phyloP scores from a whole-genome alignment of 805 yeast species.

The Brettanomyces nanus region DNA sequence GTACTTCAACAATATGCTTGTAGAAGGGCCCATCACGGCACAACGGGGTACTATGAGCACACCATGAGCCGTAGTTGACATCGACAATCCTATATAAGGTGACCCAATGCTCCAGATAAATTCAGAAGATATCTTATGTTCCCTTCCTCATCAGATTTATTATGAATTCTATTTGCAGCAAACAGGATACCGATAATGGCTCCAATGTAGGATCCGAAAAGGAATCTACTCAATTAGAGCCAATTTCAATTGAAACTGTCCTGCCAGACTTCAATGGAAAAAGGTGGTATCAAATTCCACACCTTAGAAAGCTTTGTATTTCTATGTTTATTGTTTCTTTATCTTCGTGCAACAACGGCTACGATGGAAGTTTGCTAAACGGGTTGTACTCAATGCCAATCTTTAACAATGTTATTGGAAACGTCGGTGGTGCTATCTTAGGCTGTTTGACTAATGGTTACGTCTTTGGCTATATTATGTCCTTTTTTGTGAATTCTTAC shows the following conservation, averaged over 20 bases:
- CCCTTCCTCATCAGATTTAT: too few species aligned
- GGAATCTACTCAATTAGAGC: neutral
- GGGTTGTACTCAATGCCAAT: conserved; percentile 37
- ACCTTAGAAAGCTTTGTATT: conserved; percentile 1
- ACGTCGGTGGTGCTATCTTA: conserved; percentile 31
- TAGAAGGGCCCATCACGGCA: too few species aligned
- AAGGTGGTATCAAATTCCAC: conserved; percentile 2
- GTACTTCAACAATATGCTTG: too few species aligned
- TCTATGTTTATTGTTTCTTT: conserved; percentile 4
- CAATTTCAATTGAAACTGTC: neutral
- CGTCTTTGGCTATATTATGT: conserved; percentile 28
- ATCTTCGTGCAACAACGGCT: conserved; percentile 23
- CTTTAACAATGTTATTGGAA: conserved; percentile 34
- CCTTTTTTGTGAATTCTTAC: conserved; percentile 1
- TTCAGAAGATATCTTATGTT: too few species aligned
- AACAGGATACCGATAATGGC: neutral
- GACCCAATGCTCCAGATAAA: neutral
- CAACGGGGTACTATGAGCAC: too few species aligned
- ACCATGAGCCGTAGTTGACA: too few species aligned
- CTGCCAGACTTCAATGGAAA: conserved; percentile 1
- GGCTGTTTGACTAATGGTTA: conserved; percentile 36
- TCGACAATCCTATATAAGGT: too few species aligned
- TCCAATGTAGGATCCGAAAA: too few species aligned
- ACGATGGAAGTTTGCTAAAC: conserved; percentile 42
- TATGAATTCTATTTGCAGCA: neutral